Conservation (phyloP, 1,284 basidiomycete species). For the Mycosarcoma mackinlayi region DNA sequence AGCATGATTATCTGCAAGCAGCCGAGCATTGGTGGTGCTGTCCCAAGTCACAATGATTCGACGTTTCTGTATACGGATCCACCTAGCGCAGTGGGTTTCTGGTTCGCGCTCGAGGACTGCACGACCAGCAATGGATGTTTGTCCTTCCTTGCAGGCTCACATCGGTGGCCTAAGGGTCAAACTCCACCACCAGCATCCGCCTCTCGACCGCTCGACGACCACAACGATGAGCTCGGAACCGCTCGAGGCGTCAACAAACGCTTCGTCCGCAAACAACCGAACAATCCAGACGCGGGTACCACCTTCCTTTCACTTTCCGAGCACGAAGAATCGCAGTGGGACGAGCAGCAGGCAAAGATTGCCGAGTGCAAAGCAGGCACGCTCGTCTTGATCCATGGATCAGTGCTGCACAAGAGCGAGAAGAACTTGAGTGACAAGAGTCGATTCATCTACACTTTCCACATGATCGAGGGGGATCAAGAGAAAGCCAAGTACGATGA, state of each 20-base stretch:
- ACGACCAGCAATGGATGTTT: constrained; percentile 56
- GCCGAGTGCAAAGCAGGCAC: constrained; percentile 57
- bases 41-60: constrained; percentile 72
- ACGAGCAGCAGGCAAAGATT: constrained; percentile 22
- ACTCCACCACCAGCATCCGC: neutral
- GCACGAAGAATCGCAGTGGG: constrained; percentile 51
- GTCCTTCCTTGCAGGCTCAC: constrained; percentile 54
- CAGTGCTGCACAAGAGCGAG: constrained; percentile 59
- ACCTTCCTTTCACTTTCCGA: constrained; percentile 29
- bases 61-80: constrained; percentile 84
- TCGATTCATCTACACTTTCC: constrained; percentile 63
- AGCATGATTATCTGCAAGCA: constrained; percentile 79
- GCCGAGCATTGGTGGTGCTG: constrained; percentile 61
- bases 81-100: constrained; percentile 89
- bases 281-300: constrained; percentile 42
- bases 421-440: constrained; percentile 49
- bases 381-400: constrained; percentile 61
- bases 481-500: constrained; percentile 42
- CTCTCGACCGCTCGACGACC: constrained; percentile 6
- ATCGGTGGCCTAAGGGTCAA: constrained; percentile 24
- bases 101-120: constrained; percentile 87
- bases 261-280: constrained; percentile 45
- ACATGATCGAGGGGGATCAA: constrained; percentile 60
- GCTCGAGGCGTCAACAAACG: constrained; percentile 55
- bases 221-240: constrained; percentile 24